Percentiles rank a stretch among this genome's conserved stretches.
Evolutionary conservation across 2,329 filamentous ascomycete genomes (phyloP).

Genomic region (Sphaerostilbella broomeana): DNA sequence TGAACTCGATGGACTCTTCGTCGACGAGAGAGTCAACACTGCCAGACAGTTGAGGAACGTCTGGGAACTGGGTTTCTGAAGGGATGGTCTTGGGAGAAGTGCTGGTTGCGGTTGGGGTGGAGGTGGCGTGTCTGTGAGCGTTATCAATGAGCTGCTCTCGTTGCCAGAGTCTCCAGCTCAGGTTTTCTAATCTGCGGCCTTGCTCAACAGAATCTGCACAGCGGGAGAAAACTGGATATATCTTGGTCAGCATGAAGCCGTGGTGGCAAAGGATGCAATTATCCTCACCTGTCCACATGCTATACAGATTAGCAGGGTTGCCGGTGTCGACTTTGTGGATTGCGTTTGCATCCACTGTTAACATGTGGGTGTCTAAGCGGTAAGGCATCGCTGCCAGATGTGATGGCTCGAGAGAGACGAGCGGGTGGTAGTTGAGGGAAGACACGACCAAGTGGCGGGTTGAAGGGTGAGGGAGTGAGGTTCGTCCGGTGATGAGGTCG

Average conservation of each 20-base stretch:
- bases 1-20: conserved; percentile 58
- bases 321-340: conserved; percentile 93
- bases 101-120: conserved; percentile 31
- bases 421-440: conserved; percentile 20
- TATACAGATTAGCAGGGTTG: conserved; percentile 87
- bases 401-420: conserved; percentile 31
- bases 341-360: conserved; percentile 84
- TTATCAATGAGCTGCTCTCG: conserved; percentile 74
- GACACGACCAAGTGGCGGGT: neutral
- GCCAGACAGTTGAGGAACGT: conserved; percentile 66
- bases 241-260: conserved; percentile 25
- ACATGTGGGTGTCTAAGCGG: conserved; percentile 73
- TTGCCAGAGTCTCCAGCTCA: conserved; percentile 94
- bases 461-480: too few species aligned
- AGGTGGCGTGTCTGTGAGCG: conserved; percentile 45
- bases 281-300: conserved; percentile 87
- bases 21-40: conserved; percentile 70
- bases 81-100: conserved; percentile 46
- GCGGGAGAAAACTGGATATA: conserved; percentile 71
- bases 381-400: conserved; percentile 62
- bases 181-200: conserved; percentile 84
- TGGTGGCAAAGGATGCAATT: neutral
- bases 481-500: conserved; percentile 5
- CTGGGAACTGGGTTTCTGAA: conserved; percentile 36
- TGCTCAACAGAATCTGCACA: conserved; percentile 92